Conservation (phyloP, 371 early-diverging fungal species). For the Sanchytrium tribonematis region DNA sequence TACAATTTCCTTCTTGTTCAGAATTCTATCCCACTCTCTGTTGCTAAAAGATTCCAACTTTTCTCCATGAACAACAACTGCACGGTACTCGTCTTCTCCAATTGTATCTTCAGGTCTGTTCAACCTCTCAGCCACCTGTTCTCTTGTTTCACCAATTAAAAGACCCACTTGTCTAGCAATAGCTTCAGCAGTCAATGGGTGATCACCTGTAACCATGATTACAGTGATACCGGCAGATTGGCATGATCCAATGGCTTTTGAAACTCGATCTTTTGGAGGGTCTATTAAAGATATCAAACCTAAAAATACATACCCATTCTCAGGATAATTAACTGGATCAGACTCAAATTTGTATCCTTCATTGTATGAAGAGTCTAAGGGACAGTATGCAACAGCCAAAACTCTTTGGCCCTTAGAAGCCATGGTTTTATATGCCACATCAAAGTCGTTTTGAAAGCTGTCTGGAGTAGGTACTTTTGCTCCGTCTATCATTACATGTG, state of each 20-base stretch:
- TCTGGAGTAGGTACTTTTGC: constrained; percentile 22
- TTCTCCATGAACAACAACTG: constrained; percentile 78
- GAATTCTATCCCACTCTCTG: constrained; percentile 59
- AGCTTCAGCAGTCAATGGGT: constrained; percentile 32
- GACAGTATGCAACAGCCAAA: constrained; percentile 52
- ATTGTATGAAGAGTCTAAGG: no score
- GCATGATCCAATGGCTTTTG: constrained; percentile 74
- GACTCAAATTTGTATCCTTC: background rate
- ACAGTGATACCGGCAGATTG: constrained; percentile 71
- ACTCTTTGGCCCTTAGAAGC: constrained; percentile 78
- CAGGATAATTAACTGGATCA: constrained; percentile 3
- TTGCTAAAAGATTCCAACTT: constrained; percentile 43
- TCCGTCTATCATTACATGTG: constrained; percentile 21
- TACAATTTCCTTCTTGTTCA: constrained; percentile 54
- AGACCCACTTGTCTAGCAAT: constrained; percentile 44
- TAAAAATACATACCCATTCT: constrained; percentile 35
- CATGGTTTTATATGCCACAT: constrained; percentile 45
- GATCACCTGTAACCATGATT: constrained; percentile 88
- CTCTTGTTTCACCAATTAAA: constrained; percentile 32
- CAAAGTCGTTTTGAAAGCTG: constrained; percentile 26
- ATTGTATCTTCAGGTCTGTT: constrained; percentile 27
- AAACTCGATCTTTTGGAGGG: constrained; percentile 85
- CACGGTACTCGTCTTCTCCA: constrained; percentile 42
- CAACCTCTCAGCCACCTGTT: constrained; percentile 32
- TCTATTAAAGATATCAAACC: constrained; percentile 65